These are phyloP conservation scores for Candida quercuum DNA, from an alignment of 805 yeast genomes.

Conservation along the genomic window DNA sequence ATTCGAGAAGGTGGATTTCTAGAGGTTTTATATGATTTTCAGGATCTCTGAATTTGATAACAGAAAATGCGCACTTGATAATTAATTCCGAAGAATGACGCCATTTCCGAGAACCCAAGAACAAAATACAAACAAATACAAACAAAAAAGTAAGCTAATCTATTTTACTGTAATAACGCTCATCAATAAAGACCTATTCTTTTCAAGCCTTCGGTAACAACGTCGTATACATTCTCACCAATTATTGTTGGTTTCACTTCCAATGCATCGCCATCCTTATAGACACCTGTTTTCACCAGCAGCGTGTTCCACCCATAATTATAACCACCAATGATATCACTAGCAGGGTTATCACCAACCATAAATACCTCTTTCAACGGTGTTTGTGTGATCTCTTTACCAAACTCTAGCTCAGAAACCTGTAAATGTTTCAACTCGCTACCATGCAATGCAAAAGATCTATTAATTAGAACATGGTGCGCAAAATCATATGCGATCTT, in stretches of 20 bases:
- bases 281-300: constrained; percentile 86
- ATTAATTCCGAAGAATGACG: too few relatives aligned
- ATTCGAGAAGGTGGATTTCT: too few relatives aligned
- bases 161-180: too few relatives aligned
- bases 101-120: too few relatives aligned
- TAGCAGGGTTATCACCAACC: constrained; percentile 97
- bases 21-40: too few relatives aligned
- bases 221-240: constrained; percentile 46
- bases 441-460: constrained; percentile 25
- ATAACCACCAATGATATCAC: constrained; percentile 89
- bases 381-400: constrained; percentile 19
- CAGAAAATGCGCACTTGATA: too few relatives aligned
- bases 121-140: too few relatives aligned
- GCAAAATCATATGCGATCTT: constrained; percentile 79
- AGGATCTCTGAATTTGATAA: too few relatives aligned
- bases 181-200: constrained; percentile 15
- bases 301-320: constrained; percentile 84
- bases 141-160: background rate
- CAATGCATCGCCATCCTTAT: constrained; percentile 45
- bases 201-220: constrained; percentile 32
- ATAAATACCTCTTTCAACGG: constrained; percentile 70
- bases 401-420: constrained; percentile 11
- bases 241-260: constrained; percentile 43
- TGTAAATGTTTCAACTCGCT: background rate
- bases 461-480: constrained; percentile 52